Evolutionary conservation across 1,284 basidiomycete genomes (phyloP).

Genomic region (Microbotryum lychnidis-dioicae): DNA sequence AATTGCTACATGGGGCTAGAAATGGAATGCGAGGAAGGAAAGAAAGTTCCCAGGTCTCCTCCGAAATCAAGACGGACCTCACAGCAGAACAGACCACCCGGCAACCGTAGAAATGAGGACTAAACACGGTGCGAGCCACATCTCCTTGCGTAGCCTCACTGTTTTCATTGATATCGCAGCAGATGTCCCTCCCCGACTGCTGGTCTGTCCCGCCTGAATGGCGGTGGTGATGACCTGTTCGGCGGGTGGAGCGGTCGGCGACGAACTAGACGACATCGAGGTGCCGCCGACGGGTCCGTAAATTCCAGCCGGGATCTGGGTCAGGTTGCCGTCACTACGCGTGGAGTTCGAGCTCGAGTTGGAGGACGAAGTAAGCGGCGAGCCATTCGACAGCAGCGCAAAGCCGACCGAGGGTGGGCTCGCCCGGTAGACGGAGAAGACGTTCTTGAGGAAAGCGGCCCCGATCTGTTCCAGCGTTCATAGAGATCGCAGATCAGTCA

Average conservation of each 20-base stretch:
- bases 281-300: slow-evolving; percentile 17
- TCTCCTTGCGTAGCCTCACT: no score
- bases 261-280: slow-evolving; percentile 1
- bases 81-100: no score
- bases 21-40: no score
- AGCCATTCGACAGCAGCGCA: slow-evolving; percentile 38
- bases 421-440: slow-evolving; percentile 43
- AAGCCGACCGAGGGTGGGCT: slow-evolving; percentile 46
- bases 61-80: no score
- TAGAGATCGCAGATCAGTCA: background rate
- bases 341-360: slow-evolving; percentile 7
- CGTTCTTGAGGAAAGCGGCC: slow-evolving; percentile 39
- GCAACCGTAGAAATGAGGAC: no score
- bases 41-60: no score
- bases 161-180: background rate
- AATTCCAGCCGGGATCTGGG: slow-evolving; percentile 16
- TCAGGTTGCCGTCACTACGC: slow-evolving; percentile 10
- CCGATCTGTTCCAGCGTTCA: slow-evolving; percentile 24
- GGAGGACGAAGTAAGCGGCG: background rate
- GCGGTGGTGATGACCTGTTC: slow-evolving; percentile 25
- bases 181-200: background rate
- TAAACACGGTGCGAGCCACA: no score
- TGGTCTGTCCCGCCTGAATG: slow-evolving; percentile 22
- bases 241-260: slow-evolving; percentile 3
- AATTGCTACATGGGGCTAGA: no score